Conservation (phyloP, 345 rosid species). For the Geranium brycei region DNA sequence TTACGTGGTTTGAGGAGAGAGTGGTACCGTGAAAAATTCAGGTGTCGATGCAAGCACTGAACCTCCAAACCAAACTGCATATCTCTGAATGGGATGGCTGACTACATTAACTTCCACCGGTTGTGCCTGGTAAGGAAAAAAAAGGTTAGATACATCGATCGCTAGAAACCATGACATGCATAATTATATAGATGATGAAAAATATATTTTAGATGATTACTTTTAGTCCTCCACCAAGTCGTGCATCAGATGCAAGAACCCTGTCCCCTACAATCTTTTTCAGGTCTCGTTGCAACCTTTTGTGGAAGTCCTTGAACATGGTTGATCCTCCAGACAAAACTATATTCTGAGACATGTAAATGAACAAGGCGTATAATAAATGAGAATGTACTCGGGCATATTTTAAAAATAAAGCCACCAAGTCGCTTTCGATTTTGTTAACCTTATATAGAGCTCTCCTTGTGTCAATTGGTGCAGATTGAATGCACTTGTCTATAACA, state of each 20-base stretch:
- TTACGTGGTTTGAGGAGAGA: constrained; percentile 3
- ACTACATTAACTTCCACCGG: constrained; percentile 95
- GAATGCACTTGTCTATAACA: constrained; percentile 88
- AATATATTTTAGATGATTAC: constrained; percentile 20
- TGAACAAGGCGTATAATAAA: background rate
- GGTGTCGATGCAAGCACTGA: constrained; percentile 97
- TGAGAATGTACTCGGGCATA: background rate
- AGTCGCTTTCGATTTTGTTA: background rate
- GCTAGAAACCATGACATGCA: too few relatives aligned
- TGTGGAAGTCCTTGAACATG: constrained; percentile 94
- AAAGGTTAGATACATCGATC: background rate
- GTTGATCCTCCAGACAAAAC: constrained; percentile 98
- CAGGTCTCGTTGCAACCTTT: constrained; percentile 90
- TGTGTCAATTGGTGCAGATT: constrained; percentile 96
- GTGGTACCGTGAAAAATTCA: constrained; percentile 69
- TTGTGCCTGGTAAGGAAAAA: constrained; percentile 39
- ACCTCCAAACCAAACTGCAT: constrained; percentile 99
- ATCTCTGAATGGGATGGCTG: constrained; percentile 90
- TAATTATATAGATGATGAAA: background rate
- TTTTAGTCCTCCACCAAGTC: constrained; percentile 59
- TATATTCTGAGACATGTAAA: constrained; percentile 50
- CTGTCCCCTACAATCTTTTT: constrained; percentile 93
- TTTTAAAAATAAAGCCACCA: too few relatives aligned
- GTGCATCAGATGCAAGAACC: constrained; percentile 70
- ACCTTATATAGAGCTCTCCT: constrained; percentile 98